phyloP scores from a whole-genome alignment of 2,329 filamentous ascomycete genomes.

The Neocatenulostroma microsporum region DNA sequence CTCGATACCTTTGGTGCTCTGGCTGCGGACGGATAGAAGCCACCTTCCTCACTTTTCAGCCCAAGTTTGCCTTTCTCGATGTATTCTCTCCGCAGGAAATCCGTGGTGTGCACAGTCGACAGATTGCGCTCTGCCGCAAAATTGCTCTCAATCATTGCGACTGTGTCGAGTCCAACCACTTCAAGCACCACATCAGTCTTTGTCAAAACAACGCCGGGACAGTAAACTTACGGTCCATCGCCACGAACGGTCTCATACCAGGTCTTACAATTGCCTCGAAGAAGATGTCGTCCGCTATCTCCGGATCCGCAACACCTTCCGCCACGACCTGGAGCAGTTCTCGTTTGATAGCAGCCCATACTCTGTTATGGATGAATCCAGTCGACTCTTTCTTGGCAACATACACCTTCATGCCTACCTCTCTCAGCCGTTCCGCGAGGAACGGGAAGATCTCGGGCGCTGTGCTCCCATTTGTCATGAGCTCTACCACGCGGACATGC shows the following conservation, averaged over 20 bases:
- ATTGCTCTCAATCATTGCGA: conserved; percentile 27
- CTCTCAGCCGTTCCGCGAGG: conserved; percentile 33
- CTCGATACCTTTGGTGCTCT: too few relatives aligned
- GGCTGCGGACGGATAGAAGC: conserved; percentile 10
- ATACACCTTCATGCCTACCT: conserved; percentile 38
- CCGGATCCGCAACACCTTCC: conserved; percentile 43
- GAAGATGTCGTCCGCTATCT: conserved; percentile 46
- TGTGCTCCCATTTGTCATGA: conserved; percentile 48
- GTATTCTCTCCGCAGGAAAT: conserved; percentile 41
- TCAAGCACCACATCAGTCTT: conserved; percentile 49
- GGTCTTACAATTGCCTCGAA: conserved; percentile 30
- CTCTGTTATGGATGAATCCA: conserved; percentile 49
- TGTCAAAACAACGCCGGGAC: conserved; percentile 46
- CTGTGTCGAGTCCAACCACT: conserved; percentile 47
- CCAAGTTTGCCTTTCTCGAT: conserved; percentile 43
- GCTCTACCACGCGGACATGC: conserved; percentile 34
- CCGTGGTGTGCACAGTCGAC: conserved; percentile 26
- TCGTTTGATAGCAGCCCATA: conserved; percentile 52
- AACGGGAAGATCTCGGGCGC: conserved; percentile 39
- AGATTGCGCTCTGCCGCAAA: not conserved
- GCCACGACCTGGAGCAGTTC: conserved; percentile 44
- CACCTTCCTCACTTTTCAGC: conserved; percentile 16
- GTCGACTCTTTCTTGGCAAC: conserved; percentile 44
- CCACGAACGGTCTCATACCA: conserved; percentile 14
- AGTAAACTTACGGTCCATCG: conserved; percentile 33